A percentile compares a stretch with the other conserved stretches of the same genome.
These are phyloP conservation scores for Cordyceps javanica DNA, from an alignment of 2,329 filamentous ascomycete species.

Conservation along the genomic window DNA sequence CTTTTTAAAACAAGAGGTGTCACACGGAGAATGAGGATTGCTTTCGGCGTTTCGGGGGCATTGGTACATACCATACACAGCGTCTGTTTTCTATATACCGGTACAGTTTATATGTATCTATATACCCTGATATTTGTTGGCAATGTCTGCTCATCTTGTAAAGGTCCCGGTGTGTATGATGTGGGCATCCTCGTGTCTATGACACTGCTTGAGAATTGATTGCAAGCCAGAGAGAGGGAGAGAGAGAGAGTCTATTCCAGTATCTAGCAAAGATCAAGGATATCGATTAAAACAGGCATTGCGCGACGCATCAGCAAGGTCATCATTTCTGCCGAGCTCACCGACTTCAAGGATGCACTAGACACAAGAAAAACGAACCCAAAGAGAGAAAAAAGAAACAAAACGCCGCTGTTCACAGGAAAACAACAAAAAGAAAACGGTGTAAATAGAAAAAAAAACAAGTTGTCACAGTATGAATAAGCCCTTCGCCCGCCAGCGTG, in stretches of 20 bases:
- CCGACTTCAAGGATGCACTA: no score
- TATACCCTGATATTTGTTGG: neutral
- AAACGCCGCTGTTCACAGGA: neutral
- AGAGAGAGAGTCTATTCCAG: no score
- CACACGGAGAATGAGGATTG: neutral
- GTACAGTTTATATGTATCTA: neutral
- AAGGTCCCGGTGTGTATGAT: neutral
- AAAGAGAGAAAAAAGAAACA: neutral
- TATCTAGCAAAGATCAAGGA: neutral
- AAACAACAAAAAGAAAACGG: neutral
- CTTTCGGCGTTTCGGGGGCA: neutral
- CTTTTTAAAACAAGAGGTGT: neutral
- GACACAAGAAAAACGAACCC: no score
- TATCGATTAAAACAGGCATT: no score
- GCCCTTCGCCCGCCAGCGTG: neutral
- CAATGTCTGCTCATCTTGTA: neutral
- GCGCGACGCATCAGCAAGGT: no score
- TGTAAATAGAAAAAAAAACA: slow-evolving; percentile 1
- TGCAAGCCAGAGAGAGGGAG: no score
- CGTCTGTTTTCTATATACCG: neutral
- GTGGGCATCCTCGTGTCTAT: neutral
- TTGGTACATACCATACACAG: neutral
- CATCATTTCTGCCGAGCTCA: no score
- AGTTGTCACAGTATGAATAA: neutral
- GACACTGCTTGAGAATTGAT: no score